These are phyloP conservation scores for Trichocomaceae sp. DNA, from an alignment of 2,329 filamentous ascomycete genomes.

Conservation along the genomic window DNA sequence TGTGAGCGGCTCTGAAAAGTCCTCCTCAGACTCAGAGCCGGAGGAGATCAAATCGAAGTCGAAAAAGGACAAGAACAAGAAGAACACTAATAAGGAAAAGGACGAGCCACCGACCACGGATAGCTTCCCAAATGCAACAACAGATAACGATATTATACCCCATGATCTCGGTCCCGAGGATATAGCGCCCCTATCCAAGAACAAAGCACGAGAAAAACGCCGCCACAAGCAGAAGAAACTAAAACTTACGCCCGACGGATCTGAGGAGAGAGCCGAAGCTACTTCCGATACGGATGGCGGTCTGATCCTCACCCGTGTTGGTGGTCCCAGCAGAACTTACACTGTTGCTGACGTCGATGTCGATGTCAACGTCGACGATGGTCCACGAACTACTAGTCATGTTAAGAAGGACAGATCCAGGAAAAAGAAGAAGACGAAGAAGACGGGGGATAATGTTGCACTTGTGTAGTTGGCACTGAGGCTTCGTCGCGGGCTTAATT, in stretches of 20 bases:
- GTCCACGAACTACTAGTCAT: background rate
- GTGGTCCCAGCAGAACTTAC: background rate
- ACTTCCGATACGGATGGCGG: background rate
- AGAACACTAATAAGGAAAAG: background rate
- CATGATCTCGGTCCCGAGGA: background rate
- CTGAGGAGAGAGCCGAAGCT: background rate
- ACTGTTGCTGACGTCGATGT: background rate
- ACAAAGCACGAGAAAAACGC: background rate
- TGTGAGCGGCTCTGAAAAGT: background rate
- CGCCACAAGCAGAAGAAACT: background rate
- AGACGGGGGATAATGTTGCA: background rate
- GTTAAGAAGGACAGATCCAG: too few relatives aligned
- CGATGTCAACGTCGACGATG: background rate
- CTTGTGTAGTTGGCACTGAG: too few relatives aligned
- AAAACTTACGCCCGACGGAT: background rate
- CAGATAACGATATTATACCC: background rate
- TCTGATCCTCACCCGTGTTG: background rate
- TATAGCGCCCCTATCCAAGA: background rate
- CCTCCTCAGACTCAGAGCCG: background rate
- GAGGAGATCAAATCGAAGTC: background rate
- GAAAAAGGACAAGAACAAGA: background rate
- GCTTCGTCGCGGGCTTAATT: too few relatives aligned
- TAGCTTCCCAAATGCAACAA: background rate
- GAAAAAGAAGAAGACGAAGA: background rate
- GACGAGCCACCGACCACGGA: background rate